These are phyloP conservation scores for Sporobolomyces roseus DNA, from an alignment of 768 basidiomycete genomes.

Conservation along the genomic window DNA sequence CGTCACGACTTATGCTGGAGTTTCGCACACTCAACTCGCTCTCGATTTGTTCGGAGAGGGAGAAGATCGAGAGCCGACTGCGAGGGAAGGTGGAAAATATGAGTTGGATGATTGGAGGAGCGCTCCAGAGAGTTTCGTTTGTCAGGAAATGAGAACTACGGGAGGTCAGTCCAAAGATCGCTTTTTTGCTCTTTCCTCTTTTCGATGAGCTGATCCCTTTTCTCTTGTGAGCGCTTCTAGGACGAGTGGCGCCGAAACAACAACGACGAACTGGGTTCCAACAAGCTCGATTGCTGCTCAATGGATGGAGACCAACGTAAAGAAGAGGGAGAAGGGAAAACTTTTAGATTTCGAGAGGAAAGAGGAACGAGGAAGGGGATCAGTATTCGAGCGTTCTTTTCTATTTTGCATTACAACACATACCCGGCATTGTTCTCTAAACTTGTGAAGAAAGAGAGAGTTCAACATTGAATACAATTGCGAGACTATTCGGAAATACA, in stretches of 20 bases:
- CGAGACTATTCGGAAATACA: too few relatives aligned
- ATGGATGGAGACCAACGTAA: slow-evolving; percentile 40
- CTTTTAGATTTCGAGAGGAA: too few relatives aligned
- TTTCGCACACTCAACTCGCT: slow-evolving; percentile 93
- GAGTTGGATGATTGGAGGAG: slow-evolving; percentile 91
- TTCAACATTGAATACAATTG: too few relatives aligned
- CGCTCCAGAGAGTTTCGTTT: slow-evolving; percentile 95
- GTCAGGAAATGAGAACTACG: slow-evolving; percentile 69
- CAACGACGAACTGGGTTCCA: slow-evolving; percentile 73
- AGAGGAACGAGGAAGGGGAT: too few relatives aligned
- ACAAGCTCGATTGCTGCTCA: slow-evolving; percentile 36
- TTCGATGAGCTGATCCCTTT: background rate
- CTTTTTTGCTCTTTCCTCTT: background rate
- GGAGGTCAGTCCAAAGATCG: slow-evolving; percentile 47
- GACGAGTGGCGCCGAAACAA: slow-evolving; percentile 82
- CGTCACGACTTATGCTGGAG: slow-evolving; percentile 96
- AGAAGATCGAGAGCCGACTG: slow-evolving; percentile 58
- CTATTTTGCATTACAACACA: too few relatives aligned
- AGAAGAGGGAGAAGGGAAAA: background rate
- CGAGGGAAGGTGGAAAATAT: slow-evolving; percentile 60
- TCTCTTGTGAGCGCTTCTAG: slow-evolving; percentile 44
- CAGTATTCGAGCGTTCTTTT: background rate
- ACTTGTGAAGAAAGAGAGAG: too few relatives aligned
- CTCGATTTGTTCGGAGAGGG: slow-evolving; percentile 82
- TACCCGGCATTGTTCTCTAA: too few relatives aligned